Percentiles rank a stretch among this genome's conserved stretches.
These are phyloP conservation scores for Trichoderma sp. DNA, from an alignment of 2,329 filamentous ascomycete species.

Conservation along the genomic window DNA sequence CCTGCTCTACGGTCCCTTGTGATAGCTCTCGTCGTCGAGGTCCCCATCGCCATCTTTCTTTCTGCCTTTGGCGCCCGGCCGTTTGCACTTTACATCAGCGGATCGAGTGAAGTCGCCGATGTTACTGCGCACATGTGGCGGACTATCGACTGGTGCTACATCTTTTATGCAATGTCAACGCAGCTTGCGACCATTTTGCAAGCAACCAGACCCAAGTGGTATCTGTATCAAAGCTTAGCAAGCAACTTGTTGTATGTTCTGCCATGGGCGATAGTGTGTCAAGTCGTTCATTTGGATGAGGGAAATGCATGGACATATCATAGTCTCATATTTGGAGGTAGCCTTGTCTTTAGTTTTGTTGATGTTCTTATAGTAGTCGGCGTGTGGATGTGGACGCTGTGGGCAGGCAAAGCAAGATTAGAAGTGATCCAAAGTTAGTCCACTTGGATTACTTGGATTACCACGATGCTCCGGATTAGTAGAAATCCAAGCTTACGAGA, in stretches of 20 bases:
- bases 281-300: conserved; percentile 47
- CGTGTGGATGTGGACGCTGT: conserved; percentile 54
- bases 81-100: conserved; percentile 65
- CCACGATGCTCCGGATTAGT: background rate
- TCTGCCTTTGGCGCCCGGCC: conserved; percentile 58
- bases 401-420: conserved; percentile 45
- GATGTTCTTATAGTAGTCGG: conserved; percentile 52
- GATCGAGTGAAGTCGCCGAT: conserved; percentile 55
- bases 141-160: conserved; percentile 66
- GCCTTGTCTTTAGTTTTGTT: conserved; percentile 66
- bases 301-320: conserved; percentile 68
- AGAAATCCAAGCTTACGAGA: no score
- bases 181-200: conserved; percentile 66
- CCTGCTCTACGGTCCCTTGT: conserved; percentile 56
- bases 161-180: conserved; percentile 66
- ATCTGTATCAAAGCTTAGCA: conserved; percentile 64
- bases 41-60: conserved; percentile 64
- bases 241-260: conserved; percentile 70
- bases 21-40: conserved; percentile 59
- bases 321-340: conserved; percentile 66
- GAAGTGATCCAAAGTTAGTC: conserved; percentile 36
- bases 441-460: background rate
- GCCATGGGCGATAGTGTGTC: conserved; percentile 68
- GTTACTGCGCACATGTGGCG: conserved; percentile 68
- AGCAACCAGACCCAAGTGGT: conserved; percentile 65